Evolutionary conservation across 495 filamentous ascomycete genomes (phyloP).

Genomic region (Lepidopterella palustris): DNA sequence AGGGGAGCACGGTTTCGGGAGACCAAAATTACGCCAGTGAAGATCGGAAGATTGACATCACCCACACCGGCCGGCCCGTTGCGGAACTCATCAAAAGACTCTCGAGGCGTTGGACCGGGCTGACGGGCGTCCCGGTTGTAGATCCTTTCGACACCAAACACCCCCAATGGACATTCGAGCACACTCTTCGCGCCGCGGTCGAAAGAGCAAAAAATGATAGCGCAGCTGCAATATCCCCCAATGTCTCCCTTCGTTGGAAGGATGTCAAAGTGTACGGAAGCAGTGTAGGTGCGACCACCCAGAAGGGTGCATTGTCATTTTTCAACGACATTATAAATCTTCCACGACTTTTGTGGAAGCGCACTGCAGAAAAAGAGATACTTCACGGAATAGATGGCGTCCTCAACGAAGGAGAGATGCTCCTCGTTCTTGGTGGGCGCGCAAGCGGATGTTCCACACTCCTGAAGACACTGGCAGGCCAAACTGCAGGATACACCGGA

Average conservation of each 20-base stretch:
- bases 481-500: slow-evolving; percentile 62
- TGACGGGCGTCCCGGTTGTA: neutral
- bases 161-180: neutral
- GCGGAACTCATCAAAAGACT: neutral
- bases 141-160: neutral
- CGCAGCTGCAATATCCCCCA: neutral
- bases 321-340: neutral
- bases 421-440: slow-evolving; percentile 35
- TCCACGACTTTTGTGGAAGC: neutral
- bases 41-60: no score
- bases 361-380: neutral
- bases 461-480: slow-evolving; percentile 71
- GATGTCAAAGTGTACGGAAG: neutral
- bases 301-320: neutral
- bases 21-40: no score
- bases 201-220: neutral
- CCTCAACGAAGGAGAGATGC: neutral
- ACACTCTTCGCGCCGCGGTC: neutral
- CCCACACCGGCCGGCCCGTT: no score
- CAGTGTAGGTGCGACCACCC: neutral
- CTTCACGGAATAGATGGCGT: neutral
- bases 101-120: neutral
- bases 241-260: neutral
- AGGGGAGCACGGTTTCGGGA: no score
- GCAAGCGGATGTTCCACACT: slow-evolving; percentile 75